phyloP scores from a whole-genome alignment of 2,329 filamentous ascomycete genomes.

The Colletotrichum endophyticum region DNA sequence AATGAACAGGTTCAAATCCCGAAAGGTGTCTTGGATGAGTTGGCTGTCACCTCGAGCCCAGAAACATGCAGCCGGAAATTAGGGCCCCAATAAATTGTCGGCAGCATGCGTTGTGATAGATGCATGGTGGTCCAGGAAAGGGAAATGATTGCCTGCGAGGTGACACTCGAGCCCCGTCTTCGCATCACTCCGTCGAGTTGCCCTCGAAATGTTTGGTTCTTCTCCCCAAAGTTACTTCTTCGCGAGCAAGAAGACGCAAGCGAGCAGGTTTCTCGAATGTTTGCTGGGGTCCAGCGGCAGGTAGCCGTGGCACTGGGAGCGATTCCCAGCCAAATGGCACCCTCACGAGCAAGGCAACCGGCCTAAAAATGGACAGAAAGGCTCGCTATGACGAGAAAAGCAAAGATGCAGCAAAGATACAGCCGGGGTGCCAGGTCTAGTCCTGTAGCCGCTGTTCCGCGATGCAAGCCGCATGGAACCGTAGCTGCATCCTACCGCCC shows the following conservation, averaged over 20 bases:
- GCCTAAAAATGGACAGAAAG: background rate
- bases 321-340: background rate
- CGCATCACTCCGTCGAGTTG: background rate
- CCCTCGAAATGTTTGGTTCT: background rate
- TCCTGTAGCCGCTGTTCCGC: background rate
- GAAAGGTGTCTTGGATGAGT: background rate
- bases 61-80: background rate
- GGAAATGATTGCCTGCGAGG: background rate
- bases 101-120: background rate
- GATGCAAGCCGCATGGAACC: background rate
- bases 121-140: background rate
- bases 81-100: background rate
- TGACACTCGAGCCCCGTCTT: background rate
- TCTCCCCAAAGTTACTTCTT: background rate
- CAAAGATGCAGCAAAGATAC: background rate
- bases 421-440: background rate
- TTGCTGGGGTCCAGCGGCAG: background rate
- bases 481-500: background rate
- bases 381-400: background rate
- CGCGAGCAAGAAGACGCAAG: background rate
- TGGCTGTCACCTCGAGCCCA: background rate
- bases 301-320: background rate
- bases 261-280: background rate
- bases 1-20: background rate
- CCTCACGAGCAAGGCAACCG: background rate